phyloP scores from a whole-genome alignment of 2,329 filamentous ascomycete species.

The Xylariaceae sp. region DNA sequence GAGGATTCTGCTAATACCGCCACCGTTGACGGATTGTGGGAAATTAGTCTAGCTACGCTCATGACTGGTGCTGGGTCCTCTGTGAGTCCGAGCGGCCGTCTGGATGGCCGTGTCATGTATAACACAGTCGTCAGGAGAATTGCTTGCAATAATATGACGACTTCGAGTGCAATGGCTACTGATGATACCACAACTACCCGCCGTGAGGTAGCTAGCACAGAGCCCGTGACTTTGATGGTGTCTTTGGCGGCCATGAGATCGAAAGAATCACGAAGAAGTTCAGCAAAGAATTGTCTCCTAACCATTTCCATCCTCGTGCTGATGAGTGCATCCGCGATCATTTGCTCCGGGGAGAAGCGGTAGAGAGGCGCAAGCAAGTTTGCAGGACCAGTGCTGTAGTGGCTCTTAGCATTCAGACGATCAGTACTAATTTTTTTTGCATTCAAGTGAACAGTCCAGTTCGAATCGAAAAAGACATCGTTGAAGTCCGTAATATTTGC shows the following conservation, averaged over 20 bases:
- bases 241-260: not conserved
- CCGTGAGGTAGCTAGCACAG: constrained; percentile 3
- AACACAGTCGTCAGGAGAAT: constrained; percentile 15
- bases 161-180: constrained; percentile 25
- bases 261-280: constrained; percentile 18
- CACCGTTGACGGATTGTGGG: constrained; percentile 14
- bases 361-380: constrained; percentile 1
- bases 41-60: constrained; percentile 18
- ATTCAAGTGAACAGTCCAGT: constrained; percentile 20
- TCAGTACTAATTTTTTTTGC: not conserved
- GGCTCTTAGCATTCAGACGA: no score
- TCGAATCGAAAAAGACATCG: constrained; percentile 15
- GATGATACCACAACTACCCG: constrained; percentile 22
- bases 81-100: constrained; percentile 20
- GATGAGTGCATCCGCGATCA: constrained; percentile 5
- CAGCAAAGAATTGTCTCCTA: constrained; percentile 22
- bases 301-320: constrained; percentile 8
- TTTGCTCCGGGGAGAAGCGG: constrained; percentile 9
- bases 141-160: constrained; percentile 11
- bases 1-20: constrained; percentile 8
- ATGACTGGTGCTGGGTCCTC: constrained; percentile 21
- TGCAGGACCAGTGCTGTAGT: not conserved
- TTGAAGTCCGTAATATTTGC: constrained; percentile 18
- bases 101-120: constrained; percentile 16
- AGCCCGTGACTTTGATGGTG: not conserved